phyloP scores from a whole-genome alignment of 2,329 filamentous ascomycete species.

The Trichoderma polysporum region DNA sequence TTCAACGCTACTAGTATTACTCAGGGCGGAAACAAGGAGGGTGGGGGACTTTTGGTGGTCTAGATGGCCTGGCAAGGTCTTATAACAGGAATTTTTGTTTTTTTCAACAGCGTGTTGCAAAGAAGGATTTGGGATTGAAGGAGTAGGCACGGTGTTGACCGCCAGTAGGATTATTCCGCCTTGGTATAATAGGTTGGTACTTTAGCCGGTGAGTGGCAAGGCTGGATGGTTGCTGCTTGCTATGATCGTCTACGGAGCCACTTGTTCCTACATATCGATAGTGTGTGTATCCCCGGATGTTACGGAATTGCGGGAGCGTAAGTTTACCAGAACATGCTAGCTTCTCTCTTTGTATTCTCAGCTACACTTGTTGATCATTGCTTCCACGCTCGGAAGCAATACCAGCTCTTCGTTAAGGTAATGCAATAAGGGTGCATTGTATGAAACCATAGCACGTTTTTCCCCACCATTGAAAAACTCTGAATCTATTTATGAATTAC shows the following conservation, averaged over 20 bases:
- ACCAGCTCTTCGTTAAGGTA: neutral
- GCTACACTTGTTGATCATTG: neutral
- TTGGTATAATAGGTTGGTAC: neutral
- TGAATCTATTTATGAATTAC: constrained; percentile 6
- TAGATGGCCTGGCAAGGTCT: neutral
- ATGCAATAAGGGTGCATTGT: constrained; percentile 13
- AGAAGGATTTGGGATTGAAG: neutral
- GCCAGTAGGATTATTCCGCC: neutral
- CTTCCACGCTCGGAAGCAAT: neutral
- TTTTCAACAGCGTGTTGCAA: neutral
- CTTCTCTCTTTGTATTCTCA: neutral
- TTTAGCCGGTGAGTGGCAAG: neutral
- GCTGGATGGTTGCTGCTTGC: neutral
- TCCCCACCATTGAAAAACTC: neutral
- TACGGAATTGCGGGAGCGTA: neutral
- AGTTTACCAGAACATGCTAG: no score
- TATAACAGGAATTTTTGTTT: neutral
- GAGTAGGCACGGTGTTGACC: neutral
- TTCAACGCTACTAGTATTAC: neutral
- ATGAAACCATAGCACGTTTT: constrained; percentile 17
- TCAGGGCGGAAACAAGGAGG: neutral
- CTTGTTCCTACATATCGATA: neutral
- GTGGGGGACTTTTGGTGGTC: neutral
- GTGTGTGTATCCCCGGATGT: neutral
- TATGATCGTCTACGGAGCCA: no score